phyloP scores from a whole-genome alignment of 176 grass and related monocot species.

The Pontederia paniculata region DNA sequence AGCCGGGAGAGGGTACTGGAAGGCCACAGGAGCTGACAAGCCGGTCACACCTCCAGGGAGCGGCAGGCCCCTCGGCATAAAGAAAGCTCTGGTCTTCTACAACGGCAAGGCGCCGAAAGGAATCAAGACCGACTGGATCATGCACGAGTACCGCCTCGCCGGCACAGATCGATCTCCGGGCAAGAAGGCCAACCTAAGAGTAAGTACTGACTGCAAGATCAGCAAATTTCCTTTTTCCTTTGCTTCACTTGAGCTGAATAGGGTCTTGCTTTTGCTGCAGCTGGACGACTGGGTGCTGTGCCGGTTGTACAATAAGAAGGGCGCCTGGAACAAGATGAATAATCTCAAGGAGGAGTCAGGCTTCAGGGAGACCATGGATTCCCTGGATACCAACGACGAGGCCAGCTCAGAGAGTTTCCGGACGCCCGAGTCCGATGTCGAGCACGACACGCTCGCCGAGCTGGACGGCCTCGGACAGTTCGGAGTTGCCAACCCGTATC shows the following conservation, averaged over 20 bases:
- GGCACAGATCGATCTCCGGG: constrained; percentile 2
- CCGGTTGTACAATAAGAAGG: constrained; percentile 17
- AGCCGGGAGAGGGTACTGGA: constrained; percentile 13
- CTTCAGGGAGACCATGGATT: background rate
- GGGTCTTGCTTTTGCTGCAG: background rate
- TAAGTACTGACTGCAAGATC: background rate
- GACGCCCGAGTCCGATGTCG: constrained; percentile 3
- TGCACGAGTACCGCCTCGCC: constrained; percentile 35
- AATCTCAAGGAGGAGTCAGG: background rate
- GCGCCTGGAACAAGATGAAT: background rate
- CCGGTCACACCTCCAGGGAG: background rate
- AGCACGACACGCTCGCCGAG: background rate
- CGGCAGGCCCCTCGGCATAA: background rate
- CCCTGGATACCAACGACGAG: background rate
- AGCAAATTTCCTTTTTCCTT: no score
- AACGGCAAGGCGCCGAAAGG: constrained; percentile 3
- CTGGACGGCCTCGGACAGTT: background rate
- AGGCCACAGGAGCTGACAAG: constrained; percentile 9
- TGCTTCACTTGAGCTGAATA: background rate
- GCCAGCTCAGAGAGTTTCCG: background rate
- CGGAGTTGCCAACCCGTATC: background rate
- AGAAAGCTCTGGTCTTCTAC: constrained; percentile 19
- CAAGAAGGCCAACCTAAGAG: background rate
- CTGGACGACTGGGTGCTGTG: constrained; percentile 16
- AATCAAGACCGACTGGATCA: constrained; percentile 33